These are phyloP conservation scores for Ophiocordyceps polyrhachis-furcata DNA, from an alignment of 2,329 filamentous ascomycete species.

Conservation along the genomic window DNA sequence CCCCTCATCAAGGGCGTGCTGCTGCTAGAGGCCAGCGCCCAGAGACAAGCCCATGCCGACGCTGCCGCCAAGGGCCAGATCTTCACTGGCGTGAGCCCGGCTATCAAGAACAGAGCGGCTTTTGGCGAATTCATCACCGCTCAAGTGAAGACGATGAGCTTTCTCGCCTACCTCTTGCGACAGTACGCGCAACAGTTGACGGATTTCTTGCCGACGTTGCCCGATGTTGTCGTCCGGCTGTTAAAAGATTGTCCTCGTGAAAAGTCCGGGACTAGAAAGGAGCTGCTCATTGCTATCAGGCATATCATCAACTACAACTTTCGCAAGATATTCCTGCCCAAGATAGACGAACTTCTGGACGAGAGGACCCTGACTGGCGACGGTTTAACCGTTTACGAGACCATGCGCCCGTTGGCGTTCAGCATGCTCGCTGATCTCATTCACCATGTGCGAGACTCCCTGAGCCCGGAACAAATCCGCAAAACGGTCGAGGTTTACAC, in stretches of 20 bases:
- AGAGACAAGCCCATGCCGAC: constrained; percentile 79
- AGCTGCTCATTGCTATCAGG: constrained; percentile 84
- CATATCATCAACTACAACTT: constrained; percentile 99
- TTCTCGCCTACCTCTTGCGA: constrained; percentile 78
- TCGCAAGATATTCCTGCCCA: constrained; percentile 78
- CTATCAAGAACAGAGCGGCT: constrained; percentile 80
- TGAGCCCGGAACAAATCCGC: constrained; percentile 78
- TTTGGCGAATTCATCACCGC: constrained; percentile 97
- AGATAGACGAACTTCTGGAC: constrained; percentile 89
- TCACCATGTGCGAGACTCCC: constrained; percentile 82
- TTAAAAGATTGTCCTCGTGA: constrained; percentile 88
- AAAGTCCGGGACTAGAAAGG: constrained; percentile 84
- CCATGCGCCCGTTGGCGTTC: constrained; percentile 85
- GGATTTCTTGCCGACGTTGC: constrained; percentile 73
- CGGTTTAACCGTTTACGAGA: constrained; percentile 90
- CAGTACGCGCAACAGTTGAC: constrained; percentile 73
- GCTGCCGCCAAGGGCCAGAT: constrained; percentile 62
- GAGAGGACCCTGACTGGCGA: constrained; percentile 90
- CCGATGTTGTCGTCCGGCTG: constrained; percentile 75
- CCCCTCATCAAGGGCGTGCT: constrained; percentile 85
- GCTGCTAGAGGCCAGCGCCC: constrained; percentile 74
- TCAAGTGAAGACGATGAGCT: constrained; percentile 99
- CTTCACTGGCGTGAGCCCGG: constrained; percentile 82
- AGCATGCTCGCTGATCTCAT: constrained; percentile 98
- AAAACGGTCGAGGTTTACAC: constrained; percentile 96